phyloP scores from a whole-genome alignment of 441 rosid genomes.

The Pelargonium myrrhifolium region DNA sequence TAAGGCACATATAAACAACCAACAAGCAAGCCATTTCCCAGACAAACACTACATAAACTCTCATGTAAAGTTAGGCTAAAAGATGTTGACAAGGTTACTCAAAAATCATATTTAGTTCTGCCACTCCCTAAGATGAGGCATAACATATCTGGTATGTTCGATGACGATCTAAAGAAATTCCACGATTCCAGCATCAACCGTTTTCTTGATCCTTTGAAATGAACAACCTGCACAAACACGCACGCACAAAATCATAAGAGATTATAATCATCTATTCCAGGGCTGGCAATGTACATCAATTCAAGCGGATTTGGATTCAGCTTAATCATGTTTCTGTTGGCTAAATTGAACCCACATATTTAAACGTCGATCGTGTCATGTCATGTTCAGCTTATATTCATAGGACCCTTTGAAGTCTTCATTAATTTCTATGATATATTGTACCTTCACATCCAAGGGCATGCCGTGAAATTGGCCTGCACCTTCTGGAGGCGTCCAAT shows the following conservation, averaged over 20 bases:
- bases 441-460: slow-evolving; percentile 93
- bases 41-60: too few species aligned
- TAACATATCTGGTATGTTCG: slow-evolving; percentile 58
- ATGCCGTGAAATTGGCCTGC: slow-evolving; percentile 98
- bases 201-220: slow-evolving; percentile 94
- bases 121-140: slow-evolving; percentile 83
- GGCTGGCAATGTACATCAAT: too few species aligned
- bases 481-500: slow-evolving; percentile 99
- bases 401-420: not conserved
- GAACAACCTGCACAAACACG: slow-evolving; percentile 53
- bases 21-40: too few species aligned
- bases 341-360: not conserved
- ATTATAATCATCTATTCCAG: too few species aligned
- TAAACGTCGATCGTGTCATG: not conserved
- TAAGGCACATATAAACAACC: too few species aligned
- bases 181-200: slow-evolving; percentile 94
- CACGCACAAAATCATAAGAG: not conserved
- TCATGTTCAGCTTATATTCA: too few species aligned
- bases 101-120: slow-evolving; percentile 89
- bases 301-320: too few species aligned
- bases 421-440: slow-evolving; percentile 1
- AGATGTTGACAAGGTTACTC: slow-evolving; percentile 21
- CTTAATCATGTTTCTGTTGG: too few species aligned
- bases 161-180: slow-evolving; percentile 51
- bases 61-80: too few species aligned